These are phyloP conservation scores for Aureobasidium sp. DNA, from an alignment of 2,329 filamentous ascomycete genomes.

Conservation along the genomic window DNA sequence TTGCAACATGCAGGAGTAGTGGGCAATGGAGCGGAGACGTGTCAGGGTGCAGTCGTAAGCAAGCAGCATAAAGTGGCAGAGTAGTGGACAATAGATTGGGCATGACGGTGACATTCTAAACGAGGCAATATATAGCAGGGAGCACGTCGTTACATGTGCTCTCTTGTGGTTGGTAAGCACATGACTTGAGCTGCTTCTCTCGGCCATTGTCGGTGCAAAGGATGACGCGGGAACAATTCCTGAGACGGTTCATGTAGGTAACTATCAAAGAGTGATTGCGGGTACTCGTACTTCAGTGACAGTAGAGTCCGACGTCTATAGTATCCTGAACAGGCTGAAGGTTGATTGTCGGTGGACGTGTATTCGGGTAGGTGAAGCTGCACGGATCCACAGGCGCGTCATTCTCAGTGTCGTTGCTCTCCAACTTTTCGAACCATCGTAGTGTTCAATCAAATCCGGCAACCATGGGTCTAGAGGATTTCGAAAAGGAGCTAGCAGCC, in stretches of 20 bases:
- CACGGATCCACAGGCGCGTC: neutral
- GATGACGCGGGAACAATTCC: neutral
- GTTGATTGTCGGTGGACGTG: too few species aligned
- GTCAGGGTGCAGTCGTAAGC: neutral
- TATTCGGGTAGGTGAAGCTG: neutral
- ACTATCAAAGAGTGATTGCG: neutral
- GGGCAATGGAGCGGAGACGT: neutral
- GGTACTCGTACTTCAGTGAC: neutral
- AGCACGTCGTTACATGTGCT: neutral
- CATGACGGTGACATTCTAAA: neutral
- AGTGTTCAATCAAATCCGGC: neutral
- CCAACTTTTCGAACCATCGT: neutral
- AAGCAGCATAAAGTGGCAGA: neutral
- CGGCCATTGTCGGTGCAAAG: neutral
- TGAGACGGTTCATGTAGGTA: neutral
- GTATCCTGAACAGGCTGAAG: too few species aligned
- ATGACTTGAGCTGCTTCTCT: neutral
- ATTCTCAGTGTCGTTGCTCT: neutral
- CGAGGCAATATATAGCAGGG: neutral
- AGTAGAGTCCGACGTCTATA: too few species aligned
- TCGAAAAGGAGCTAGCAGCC: constrained; percentile 68
- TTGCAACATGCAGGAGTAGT: neutral
- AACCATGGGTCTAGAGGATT: constrained; percentile 59
- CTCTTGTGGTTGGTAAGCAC: neutral
- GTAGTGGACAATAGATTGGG: neutral